A percentile compares a stretch with the other conserved stretches of the same genome.
These are phyloP conservation scores for Echeveria elegans DNA, from an alignment of 164 flowering plant species.

Conservation along the genomic window DNA sequence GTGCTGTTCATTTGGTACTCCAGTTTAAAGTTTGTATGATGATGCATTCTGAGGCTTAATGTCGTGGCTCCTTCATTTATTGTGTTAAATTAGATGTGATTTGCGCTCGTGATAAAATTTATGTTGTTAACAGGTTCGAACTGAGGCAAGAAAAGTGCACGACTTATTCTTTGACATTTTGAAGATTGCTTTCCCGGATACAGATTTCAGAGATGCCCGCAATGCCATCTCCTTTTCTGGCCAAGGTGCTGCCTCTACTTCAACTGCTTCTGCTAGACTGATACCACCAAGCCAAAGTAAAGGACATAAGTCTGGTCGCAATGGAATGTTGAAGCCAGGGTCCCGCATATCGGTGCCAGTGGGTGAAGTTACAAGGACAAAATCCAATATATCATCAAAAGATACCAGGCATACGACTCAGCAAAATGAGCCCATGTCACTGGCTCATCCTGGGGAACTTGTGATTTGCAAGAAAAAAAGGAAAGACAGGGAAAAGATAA, in stretches of 20 bases:
- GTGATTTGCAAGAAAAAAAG: constrained; percentile 96
- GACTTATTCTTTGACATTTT: constrained; percentile 79
- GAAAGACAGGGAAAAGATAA: constrained; percentile 80
- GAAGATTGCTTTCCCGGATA: constrained; percentile 74
- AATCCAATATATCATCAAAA: constrained; percentile 21
- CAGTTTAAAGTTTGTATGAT: background rate
- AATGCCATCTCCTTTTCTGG: constrained; percentile 45
- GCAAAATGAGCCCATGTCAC: constrained; percentile 41
- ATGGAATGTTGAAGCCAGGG: constrained; percentile 30
- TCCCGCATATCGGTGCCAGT: constrained; percentile 27
- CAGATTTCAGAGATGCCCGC: constrained; percentile 73
- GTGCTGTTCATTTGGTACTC: background rate
- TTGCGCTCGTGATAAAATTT: background rate
- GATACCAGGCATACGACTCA: constrained; percentile 31
- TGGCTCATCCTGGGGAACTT: constrained; percentile 86
- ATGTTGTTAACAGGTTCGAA: constrained; percentile 47
- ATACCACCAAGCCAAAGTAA: constrained; percentile 32
- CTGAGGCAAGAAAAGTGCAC: constrained; percentile 85
- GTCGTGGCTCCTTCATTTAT: background rate
- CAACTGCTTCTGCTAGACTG: constrained; percentile 40
- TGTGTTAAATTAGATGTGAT: background rate
- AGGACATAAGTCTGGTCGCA: constrained; percentile 45
- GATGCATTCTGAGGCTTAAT: background rate
- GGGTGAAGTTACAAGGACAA: constrained; percentile 33
- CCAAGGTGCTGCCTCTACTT: constrained; percentile 26